Percentiles rank a stretch among this genome's conserved stretches.
Evolutionary conservation across 306 rosid species (phyloP).

Genomic region (Begonia fuchsioides): DNA sequence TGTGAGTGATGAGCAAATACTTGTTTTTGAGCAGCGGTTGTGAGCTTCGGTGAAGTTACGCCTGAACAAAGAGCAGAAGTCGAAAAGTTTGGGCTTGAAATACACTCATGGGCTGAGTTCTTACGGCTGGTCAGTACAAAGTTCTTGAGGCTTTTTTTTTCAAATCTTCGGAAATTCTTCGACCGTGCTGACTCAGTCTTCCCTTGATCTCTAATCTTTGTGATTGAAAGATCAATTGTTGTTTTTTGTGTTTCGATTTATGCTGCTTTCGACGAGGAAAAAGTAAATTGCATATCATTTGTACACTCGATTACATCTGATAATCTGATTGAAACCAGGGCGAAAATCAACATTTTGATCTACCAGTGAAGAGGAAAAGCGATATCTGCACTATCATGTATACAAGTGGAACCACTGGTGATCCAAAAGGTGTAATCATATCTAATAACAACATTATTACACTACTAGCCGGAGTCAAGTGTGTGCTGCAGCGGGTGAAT

Average conservation of each 20-base stretch:
- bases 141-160: no score
- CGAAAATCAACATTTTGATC: conserved; percentile 42
- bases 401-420: conserved; percentile 96
- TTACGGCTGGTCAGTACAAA: conserved; percentile 41
- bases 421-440: conserved; percentile 89
- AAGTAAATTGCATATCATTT: no score
- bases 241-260: no score
- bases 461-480: conserved; percentile 62
- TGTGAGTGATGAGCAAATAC: conserved; percentile 4
- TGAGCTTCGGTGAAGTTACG: conserved; percentile 84
- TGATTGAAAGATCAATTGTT: no score
- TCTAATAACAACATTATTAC: conserved; percentile 77
- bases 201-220: no score
- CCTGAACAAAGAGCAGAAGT: conserved; percentile 56
- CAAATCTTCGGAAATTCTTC: no score
- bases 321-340: conserved; percentile 31
- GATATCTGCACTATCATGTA: conserved; percentile 94
- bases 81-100: conserved; percentile 34
- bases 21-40: conserved; percentile 39
- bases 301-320: no score
- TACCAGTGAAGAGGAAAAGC: conserved; percentile 59
- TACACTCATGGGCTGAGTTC: conserved; percentile 78
- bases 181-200: no score
- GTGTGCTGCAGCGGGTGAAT: conserved; percentile 47
- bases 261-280: no score